Base-by-base conservation (phyloP, 2,329 filamentous ascomycete genomes). In the Penicillium rolfsii region DNA sequence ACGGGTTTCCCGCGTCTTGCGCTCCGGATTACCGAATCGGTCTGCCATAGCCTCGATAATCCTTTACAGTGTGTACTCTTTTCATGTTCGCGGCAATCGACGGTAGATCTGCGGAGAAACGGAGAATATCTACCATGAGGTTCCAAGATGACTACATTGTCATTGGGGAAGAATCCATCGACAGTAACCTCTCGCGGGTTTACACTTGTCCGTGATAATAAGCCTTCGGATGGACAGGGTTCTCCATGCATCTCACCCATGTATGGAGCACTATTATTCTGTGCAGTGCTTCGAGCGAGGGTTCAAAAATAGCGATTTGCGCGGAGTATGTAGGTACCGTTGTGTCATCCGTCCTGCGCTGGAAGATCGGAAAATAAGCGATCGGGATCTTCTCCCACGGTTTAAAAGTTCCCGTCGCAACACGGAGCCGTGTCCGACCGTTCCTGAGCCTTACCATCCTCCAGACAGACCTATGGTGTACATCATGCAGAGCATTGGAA, bases 1-100 rank as follows among this genome's bases (percentile, higher is more conserved):
- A 48, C 57, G 45, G 56, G 53, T 24, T 55, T 57, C 58, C 61
- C 62, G 56, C 62, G 56, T 57, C 43, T 52, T 41, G 61, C 57
- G 60, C 55, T 62, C 58, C 62, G 64, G 60, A 66, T 58, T 66
- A 63, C 64, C 64, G 64, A 66, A 64, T 66, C 64, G 59, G 64
- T 64, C 49, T 54, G 43, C 22, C 33, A 49, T 45, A 46, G 40
- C 30, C 50, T 30, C 41, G 16, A 30, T 48, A 16, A 28, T 36
- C 36, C 22, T 41, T 38, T 38, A 22, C 19, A 22, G 19, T 22
- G 19, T 36, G 30, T 53, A 7, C 14, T 53, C 19, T n/a, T 52
- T 33, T 11, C 3, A 11, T 22, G 11, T 4, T 24, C 40, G 19
- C 40, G 19, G 11, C 22, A 53, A 53, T 28, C 11, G 22, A 22